Percentiles rank a stretch among this genome's conserved stretches.
Evolutionary conservation across 2,329 filamentous ascomycete species (phyloP).

Genomic region (Aureobasidium lini): DNA sequence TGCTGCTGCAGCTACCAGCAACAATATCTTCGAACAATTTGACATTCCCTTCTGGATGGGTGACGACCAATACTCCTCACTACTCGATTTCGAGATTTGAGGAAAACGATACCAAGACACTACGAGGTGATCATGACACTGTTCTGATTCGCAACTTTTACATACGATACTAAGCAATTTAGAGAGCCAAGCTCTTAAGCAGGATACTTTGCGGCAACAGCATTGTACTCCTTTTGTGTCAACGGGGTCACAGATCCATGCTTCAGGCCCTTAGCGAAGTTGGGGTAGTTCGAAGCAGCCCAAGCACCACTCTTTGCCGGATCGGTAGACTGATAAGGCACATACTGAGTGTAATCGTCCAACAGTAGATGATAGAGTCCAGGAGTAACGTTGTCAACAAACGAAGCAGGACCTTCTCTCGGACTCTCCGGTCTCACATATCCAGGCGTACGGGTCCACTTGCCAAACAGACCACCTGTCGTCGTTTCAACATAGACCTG

Average conservation of each 20-base stretch:
- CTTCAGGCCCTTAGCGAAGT: slow-evolving; percentile 2
- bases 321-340: slow-evolving; percentile 1
- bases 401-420: slow-evolving; percentile 11
- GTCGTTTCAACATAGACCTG: slow-evolving; percentile 46
- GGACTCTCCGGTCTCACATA: neutral
- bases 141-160: neutral
- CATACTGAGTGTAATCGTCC: slow-evolving; percentile 11
- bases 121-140: neutral
- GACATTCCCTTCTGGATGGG: slow-evolving; percentile 32
- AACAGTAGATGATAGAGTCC: slow-evolving; percentile 3
- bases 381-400: slow-evolving; percentile 13
- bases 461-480: slow-evolving; percentile 43
- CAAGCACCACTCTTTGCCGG: neutral
- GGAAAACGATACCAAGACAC: neutral
- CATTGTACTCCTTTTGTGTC: slow-evolving; percentile 11
- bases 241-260: slow-evolving; percentile 9
- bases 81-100: neutral
- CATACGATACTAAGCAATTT: neutral
- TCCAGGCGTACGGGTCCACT: slow-evolving; percentile 31
- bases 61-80: slow-evolving; percentile 25
- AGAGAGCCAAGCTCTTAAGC: neutral
- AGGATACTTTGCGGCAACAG: slow-evolving; percentile 5
- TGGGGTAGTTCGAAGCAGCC: neutral
- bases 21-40: slow-evolving; percentile 28
- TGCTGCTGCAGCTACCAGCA: slow-evolving; percentile 13